phyloP scores from a whole-genome alignment of 208 protist genomes.

The Leishmania gerbilli region DNA sequence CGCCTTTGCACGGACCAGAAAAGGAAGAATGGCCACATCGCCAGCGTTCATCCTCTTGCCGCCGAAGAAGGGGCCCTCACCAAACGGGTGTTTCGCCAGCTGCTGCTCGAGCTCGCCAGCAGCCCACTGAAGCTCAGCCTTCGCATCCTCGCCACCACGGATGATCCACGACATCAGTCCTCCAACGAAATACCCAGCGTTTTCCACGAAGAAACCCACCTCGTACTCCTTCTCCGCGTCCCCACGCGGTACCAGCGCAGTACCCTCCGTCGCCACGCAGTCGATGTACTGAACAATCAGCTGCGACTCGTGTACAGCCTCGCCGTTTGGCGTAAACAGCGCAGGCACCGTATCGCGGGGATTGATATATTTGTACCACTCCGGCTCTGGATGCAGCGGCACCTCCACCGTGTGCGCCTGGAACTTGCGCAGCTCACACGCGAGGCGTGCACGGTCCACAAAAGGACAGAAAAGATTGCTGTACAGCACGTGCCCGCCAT shows the following conservation, averaged over 20 bases:
- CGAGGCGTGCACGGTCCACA: constrained; percentile 57
- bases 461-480: constrained; percentile 56
- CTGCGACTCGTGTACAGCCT: constrained; percentile 67
- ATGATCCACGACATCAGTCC: constrained; percentile 22
- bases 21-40: constrained; percentile 64
- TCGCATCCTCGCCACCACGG: constrained; percentile 30
- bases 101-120: constrained; percentile 54
- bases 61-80: constrained; percentile 69
- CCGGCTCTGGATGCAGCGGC: constrained; percentile 39
- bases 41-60: constrained; percentile 53
- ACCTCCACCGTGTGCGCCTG: constrained; percentile 46
- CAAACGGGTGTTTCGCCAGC: constrained; percentile 47
- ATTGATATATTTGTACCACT: constrained; percentile 75
- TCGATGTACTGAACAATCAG: constrained; percentile 72
- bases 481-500: constrained; percentile 57
- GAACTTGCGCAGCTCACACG: constrained; percentile 50
- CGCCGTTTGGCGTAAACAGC: constrained; percentile 52
- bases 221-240: constrained; percentile 56
- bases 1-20: constrained; percentile 55
- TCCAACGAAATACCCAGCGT: constrained; percentile 37
- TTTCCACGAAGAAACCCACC: constrained; percentile 44
- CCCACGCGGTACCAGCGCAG: constrained; percentile 39
- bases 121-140: constrained; percentile 52
- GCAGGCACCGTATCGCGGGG: constrained; percentile 65
- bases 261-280: constrained; percentile 13